Conservation (phyloP, 169 alveolate genomes). For the Eimeria necatrix region DNA sequence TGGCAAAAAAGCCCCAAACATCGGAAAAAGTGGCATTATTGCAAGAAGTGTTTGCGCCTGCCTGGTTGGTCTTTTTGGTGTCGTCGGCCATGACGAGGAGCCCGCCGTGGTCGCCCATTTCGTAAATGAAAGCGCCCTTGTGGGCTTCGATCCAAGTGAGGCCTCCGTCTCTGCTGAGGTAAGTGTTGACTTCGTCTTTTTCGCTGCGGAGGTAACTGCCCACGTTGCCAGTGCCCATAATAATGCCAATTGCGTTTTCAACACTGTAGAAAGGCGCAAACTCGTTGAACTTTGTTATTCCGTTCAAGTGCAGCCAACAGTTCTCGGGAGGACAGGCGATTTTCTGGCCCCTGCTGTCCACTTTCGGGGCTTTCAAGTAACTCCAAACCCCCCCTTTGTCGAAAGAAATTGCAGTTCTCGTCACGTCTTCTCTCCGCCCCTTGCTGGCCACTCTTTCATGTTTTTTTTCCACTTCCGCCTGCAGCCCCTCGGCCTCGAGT, state of each 20-base stretch:
- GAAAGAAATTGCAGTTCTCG: slow-evolving; percentile 96
- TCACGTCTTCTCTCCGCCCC: slow-evolving; percentile 82
- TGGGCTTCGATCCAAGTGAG: slow-evolving; percentile 98
- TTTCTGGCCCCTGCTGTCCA: slow-evolving; percentile 94
- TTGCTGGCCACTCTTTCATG: slow-evolving; percentile 66
- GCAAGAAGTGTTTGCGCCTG: background rate
- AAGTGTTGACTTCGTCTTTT: slow-evolving; percentile 95
- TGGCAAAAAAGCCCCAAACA: too few species aligned
- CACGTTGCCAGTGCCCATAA: slow-evolving; percentile 98
- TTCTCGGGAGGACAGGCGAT: slow-evolving; percentile 93
- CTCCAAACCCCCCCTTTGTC: slow-evolving; percentile 99
- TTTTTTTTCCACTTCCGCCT: slow-evolving; percentile 73
- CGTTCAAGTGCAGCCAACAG: slow-evolving; percentile 97
- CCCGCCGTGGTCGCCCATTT: slow-evolving; percentile 99
- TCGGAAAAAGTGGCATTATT: too few species aligned
- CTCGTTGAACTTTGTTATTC: slow-evolving; percentile 92
- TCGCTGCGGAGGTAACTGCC: slow-evolving; percentile 94
- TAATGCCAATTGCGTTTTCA: slow-evolving; percentile 97
- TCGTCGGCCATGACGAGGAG: slow-evolving; percentile 98
- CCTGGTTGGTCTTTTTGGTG: slow-evolving; percentile 79
- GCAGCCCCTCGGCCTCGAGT: slow-evolving; percentile 81
- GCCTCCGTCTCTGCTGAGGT: slow-evolving; percentile 98
- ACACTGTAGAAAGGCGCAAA: slow-evolving; percentile 97
- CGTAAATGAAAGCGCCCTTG: slow-evolving; percentile 98
- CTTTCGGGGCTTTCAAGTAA: slow-evolving; percentile 96